These are phyloP conservation scores for Sesbania bispinosa DNA, from an alignment of 306 rosid species.

Conservation along the genomic window DNA sequence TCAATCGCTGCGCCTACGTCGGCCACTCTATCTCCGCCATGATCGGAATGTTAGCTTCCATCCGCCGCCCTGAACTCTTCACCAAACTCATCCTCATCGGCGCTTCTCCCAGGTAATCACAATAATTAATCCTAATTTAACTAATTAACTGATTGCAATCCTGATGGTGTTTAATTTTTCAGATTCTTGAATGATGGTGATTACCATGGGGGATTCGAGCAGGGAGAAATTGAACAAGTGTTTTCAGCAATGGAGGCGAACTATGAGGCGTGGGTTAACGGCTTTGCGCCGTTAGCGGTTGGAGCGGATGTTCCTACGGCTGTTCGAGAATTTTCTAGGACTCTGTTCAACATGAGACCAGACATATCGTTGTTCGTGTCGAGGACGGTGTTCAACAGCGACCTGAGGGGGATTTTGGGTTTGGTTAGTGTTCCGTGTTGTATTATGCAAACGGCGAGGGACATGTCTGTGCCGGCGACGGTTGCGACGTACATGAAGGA, in stretches of 20 bases:
- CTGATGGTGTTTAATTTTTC: not conserved
- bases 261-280: conserved; percentile 80
- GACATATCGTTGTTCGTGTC: conserved; percentile 78
- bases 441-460: conserved; percentile 74
- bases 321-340: conserved; percentile 76
- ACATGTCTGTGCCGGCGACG: conserved; percentile 68
- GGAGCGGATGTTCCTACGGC: conserved; percentile 89
- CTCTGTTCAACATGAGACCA: conserved; percentile 90
- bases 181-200: conserved; percentile 78
- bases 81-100: conserved; percentile 86
- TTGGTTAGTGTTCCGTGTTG: conserved; percentile 74
- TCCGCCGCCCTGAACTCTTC: conserved; percentile 85
- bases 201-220: conserved; percentile 87
- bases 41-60: conserved; percentile 88
- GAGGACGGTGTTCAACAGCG: conserved; percentile 70
- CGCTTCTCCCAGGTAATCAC: conserved; percentile 74
- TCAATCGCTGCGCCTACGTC: conserved; percentile 69
- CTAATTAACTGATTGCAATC: not conserved
- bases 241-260: conserved; percentile 78
- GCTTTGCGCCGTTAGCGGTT: conserved; percentile 74
- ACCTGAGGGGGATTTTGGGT: conserved; percentile 72
- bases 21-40: conserved; percentile 99
- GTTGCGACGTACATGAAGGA: conserved; percentile 74
- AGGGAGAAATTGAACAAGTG: conserved; percentile 56
- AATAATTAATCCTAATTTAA: not conserved